Evolutionary conservation across 331 rosid genomes (phyloP), one percentile per base, ranked within the genome.

Genomic region (Spiraea crenata): DNA sequence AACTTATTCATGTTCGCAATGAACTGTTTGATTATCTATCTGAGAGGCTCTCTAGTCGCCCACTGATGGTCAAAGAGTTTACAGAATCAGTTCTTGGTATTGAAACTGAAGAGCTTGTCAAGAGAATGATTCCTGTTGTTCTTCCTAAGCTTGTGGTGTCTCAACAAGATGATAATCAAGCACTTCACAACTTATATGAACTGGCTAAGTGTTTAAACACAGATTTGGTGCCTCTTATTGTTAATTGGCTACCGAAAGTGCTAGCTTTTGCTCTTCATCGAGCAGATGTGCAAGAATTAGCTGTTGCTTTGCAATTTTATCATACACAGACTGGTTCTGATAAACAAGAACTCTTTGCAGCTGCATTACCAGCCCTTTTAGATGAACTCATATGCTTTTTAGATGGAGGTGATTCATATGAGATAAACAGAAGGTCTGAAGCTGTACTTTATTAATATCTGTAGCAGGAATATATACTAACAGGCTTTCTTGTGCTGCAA

Each of bases 91-190:
- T 89, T 80, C 85, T 91, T 78, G 91, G 95, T 70, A 82, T 93
- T 84, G 81, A 86, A 84, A 86, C 88, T 44, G 89, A 79, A 82
- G 87, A 85, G 60, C 86, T 93, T 77, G 82, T 89, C 72, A 79
- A 83, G 80, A 83, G 77, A 86, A 85, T 89, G 95, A 77, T 93
- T 83, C 97, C 99, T 58, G 87, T 84, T 82, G 91, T 91, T 74
- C 97, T 93, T 62, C 99, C 97, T n/a, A 91, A 91, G 88, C 96
- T 93, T 74, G 85, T 93, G 47, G 95, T 84, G 81, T 89, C 85
- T 72, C 96, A 91, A 82, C 86, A 87, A 82, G 76, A 72, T 61
- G 80, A 86, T 73, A 77, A 80, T 68, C 97, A 84, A 79, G 95
- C 95, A 72, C 85, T 86, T 80, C 81, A 76, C 65, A 85, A 89